Conservation (phyloP, 2,329 filamentous ascomycete genomes). For the Aspergillus sp. region DNA sequence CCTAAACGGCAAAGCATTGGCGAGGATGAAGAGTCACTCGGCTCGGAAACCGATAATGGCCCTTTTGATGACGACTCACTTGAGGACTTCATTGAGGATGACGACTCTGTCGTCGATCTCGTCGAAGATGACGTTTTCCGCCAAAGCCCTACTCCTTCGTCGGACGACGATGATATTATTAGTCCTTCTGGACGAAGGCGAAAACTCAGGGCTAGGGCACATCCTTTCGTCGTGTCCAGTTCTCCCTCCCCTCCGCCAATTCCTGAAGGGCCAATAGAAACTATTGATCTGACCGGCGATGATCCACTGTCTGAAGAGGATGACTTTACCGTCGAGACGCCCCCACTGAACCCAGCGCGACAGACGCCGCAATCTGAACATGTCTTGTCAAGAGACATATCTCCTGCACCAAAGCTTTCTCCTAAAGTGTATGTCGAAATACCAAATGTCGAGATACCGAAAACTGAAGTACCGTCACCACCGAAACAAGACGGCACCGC, state of each 20-base stretch:
- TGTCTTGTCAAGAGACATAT: constrained; percentile 14
- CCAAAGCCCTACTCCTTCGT: constrained; percentile 9
- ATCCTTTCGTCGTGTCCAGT: constrained; percentile 15
- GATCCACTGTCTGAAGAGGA: constrained; percentile 17
- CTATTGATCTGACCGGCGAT: constrained; percentile 39
- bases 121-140: background rate
- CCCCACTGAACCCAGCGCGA: constrained; percentile 35
- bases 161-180: constrained; percentile 28
- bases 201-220: constrained; percentile 12
- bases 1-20: constrained; percentile 1
- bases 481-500: constrained; percentile 4
- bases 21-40: constrained; percentile 38
- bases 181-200: constrained; percentile 22
- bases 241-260: constrained; percentile 14
- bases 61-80: constrained; percentile 33
- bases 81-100: constrained; percentile 23
- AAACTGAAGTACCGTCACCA: background rate
- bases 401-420: constrained; percentile 17
- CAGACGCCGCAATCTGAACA: constrained; percentile 10
- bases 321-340: constrained; percentile 36
- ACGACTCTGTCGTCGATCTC: constrained; percentile 35
- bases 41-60: constrained; percentile 29
- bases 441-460: background rate
- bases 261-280: constrained; percentile 13
- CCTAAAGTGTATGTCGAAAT: constrained; percentile 11